Evolutionary conservation across 495 filamentous ascomycete genomes (phyloP).

Genomic region (Patellaria atrata): DNA sequence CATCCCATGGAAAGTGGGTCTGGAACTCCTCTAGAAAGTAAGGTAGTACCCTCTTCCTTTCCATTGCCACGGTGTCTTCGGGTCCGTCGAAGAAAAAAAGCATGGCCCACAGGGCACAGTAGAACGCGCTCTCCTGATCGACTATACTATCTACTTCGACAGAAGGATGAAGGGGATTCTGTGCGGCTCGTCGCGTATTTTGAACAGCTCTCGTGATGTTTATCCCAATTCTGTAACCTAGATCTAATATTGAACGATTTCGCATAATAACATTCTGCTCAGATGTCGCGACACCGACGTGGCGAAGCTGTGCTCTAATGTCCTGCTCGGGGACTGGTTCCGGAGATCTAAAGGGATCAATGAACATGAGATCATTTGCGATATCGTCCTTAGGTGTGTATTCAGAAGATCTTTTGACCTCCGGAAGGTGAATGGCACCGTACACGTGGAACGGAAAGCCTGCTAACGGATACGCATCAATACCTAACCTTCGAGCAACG

Average conservation of each 20-base stretch:
- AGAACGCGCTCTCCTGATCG: constrained; percentile 54
- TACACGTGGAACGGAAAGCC: constrained; percentile 71
- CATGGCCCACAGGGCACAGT: constrained; percentile 66
- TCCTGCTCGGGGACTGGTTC: constrained; percentile 46
- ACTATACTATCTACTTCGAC: constrained; percentile 14
- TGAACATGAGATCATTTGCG: constrained; percentile 54
- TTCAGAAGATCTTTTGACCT: no score
- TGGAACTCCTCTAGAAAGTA: constrained; percentile 54
- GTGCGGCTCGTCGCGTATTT: constrained; percentile 15
- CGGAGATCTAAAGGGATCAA: constrained; percentile 67
- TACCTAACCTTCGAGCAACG: constrained; percentile 47
- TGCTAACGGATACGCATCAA: constrained; percentile 59
- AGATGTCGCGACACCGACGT: constrained; percentile 41
- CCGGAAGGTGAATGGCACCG: constrained; percentile 56
- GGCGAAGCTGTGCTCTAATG: constrained; percentile 44
- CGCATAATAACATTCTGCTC: constrained; percentile 44
- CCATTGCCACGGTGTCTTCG: constrained; percentile 27
- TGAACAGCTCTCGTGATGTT: constrained; percentile 60
- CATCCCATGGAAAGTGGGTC: constrained; percentile 45
- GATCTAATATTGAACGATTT: constrained; percentile 44
- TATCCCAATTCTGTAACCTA: constrained; percentile 60
- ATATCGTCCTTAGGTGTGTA: constrained; percentile 41
- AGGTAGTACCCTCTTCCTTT: constrained; percentile 48
- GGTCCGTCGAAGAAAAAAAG: constrained; percentile 36
- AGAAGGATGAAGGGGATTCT: not conserved